These are phyloP conservation scores for Polytrichum commune DNA, from an alignment of 225 moss, liverwort and hornwort genomes.

Conservation along the genomic window DNA sequence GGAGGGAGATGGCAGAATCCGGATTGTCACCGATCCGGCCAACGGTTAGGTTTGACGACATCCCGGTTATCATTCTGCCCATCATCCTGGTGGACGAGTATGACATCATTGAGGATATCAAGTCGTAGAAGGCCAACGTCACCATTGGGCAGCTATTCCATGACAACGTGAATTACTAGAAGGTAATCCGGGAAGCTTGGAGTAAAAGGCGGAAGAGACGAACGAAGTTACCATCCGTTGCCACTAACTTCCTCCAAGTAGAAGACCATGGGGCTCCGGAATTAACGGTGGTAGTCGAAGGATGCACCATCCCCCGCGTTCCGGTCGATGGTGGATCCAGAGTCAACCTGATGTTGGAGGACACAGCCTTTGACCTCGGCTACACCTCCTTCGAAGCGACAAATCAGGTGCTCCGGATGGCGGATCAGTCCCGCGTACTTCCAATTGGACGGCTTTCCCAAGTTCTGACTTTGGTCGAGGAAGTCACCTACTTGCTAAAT, in stretches of 20 bases:
- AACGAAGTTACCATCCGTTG: background rate
- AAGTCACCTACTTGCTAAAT: background rate
- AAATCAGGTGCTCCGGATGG: slow-evolving; percentile 7
- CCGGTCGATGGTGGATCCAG: slow-evolving; percentile 5
- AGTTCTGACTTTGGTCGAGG: background rate
- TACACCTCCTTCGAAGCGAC: slow-evolving; percentile 14
- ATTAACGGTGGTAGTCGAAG: slow-evolving; percentile 2
- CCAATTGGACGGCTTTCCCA: background rate
- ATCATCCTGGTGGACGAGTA: slow-evolving; percentile 1
- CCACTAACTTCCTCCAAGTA: background rate
- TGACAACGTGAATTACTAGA: slow-evolving; percentile 16
- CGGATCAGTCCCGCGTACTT: slow-evolving; percentile 14
- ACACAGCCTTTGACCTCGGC: slow-evolving; percentile 12
- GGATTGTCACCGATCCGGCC: too few relatives aligned
- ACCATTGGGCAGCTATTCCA: background rate
- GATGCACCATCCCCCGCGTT: slow-evolving; percentile 6
- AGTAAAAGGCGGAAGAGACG: background rate
- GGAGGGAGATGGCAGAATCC: too few relatives aligned
- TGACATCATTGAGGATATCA: slow-evolving; percentile 12
- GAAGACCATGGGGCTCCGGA: slow-evolving; percentile 12
- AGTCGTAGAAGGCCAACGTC: slow-evolving; percentile 12
- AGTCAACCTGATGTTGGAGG: slow-evolving; percentile 17
- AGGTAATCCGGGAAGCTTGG: background rate
- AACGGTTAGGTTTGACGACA: too few relatives aligned
- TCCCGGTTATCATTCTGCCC: too few relatives aligned